phyloP scores from a whole-genome alignment of 768 basidiomycete species.

The Suillus clintonianus region DNA sequence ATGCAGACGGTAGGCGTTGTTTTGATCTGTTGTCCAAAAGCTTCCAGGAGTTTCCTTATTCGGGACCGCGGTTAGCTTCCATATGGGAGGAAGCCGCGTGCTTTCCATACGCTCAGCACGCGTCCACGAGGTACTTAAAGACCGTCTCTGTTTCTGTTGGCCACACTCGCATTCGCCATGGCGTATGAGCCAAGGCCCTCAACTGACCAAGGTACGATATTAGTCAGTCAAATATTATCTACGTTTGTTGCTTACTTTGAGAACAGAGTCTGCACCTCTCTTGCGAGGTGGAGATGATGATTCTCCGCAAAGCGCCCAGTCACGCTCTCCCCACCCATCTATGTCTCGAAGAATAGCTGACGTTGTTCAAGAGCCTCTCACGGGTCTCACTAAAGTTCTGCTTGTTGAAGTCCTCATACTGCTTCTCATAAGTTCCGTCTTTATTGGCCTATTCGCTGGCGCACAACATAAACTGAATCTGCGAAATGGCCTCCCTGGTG shows the following conservation, averaged over 20 bases:
- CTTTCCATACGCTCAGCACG: conserved; percentile 27
- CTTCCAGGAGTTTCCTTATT: not conserved
- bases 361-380: conserved; percentile 75
- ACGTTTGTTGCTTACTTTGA: conserved; percentile 5
- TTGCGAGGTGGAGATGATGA: conserved; percentile 48
- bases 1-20: conserved; percentile 8
- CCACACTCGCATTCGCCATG: conserved; percentile 42
- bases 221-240: not conserved
- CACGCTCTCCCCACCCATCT: conserved; percentile 39
- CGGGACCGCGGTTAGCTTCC: not conserved
- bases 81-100: conserved; percentile 22
- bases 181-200: conserved; percentile 55
- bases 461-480: conserved; percentile 73
- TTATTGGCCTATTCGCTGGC: conserved; percentile 92
- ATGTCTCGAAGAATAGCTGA: conserved; percentile 41
- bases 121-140: conserved; percentile 31
- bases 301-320: conserved; percentile 22
- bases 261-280: conserved; percentile 65
- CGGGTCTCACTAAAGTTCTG: conserved; percentile 81
- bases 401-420: conserved; percentile 74
- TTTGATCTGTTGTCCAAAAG: conserved; percentile 21
- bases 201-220: conserved; percentile 53
- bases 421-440: conserved; percentile 81
- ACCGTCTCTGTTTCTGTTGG: conserved; percentile 5
- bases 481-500: conserved; percentile 37